These are phyloP conservation scores for Populus hybrid DNA, from an alignment of 441 rosid genomes.

Conservation along the genomic window DNA sequence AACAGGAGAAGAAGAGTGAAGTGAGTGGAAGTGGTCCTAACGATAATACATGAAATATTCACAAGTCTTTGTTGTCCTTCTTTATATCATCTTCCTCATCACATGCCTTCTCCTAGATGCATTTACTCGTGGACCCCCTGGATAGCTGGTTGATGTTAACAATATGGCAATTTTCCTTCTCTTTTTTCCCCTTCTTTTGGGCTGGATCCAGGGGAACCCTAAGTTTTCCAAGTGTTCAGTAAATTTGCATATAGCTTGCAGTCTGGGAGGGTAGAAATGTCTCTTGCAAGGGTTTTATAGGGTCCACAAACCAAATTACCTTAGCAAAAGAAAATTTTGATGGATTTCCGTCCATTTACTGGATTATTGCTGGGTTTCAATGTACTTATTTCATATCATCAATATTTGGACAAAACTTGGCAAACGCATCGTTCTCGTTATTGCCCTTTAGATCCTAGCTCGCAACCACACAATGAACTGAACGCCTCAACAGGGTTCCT, in stretches of 20 bases:
- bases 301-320: not conserved
- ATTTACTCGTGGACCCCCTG: conserved; percentile 59
- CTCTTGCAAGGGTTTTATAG: not conserved
- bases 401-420: conserved; percentile 16
- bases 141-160: conserved; percentile 60
- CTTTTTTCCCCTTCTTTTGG: conserved; percentile 2
- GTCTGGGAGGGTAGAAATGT: not conserved
- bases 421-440: conserved; percentile 39
- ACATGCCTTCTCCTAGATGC: conserved; percentile 59
- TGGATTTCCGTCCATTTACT: not conserved
- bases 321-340: not conserved
- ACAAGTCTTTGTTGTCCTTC: conserved; percentile 55
- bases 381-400: conserved; percentile 12
- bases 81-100: conserved; percentile 61
- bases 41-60: conserved; percentile 41
- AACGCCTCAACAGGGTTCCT: conserved; percentile 7
- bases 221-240: not conserved
- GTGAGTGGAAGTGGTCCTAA: conserved; percentile 53
- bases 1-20: conserved; percentile 17
- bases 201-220: not conserved
- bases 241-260: too few species aligned
- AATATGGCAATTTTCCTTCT: not conserved
- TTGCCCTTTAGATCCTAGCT: conserved; percentile 30
- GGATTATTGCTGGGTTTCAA: not conserved
- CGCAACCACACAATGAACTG: conserved; percentile 22